Conservation (phyloP, 148 eudicot genomes). For the Persicaria maculosa region DNA sequence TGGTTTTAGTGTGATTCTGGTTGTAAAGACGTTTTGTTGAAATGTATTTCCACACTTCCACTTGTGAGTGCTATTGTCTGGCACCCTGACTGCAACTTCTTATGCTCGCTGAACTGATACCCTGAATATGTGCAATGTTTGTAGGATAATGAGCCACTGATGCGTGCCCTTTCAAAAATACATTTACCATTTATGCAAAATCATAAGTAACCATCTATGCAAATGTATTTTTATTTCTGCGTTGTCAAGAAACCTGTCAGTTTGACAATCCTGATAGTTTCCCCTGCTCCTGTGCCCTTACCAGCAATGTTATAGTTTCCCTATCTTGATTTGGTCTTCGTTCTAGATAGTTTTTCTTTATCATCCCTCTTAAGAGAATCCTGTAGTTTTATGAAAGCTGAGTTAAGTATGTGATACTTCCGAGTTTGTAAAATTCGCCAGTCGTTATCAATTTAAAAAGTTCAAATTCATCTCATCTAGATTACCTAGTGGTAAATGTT, state of each 20-base stretch:
- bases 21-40: background rate
- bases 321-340: background rate
- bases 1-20: background rate
- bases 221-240: background rate
- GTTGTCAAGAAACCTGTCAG: background rate
- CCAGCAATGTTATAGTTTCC: background rate
- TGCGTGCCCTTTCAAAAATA: slow-evolving; percentile 90
- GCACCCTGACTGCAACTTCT: background rate
- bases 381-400: too few relatives aligned
- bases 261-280: background rate
- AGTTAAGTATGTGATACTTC: too few relatives aligned
- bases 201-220: background rate
- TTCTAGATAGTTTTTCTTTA: too few relatives aligned
- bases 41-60: background rate
- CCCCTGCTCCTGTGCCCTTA: background rate
- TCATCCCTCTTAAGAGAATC: too few relatives aligned
- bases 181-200: slow-evolving; percentile 29
- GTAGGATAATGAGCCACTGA: slow-evolving; percentile 96
- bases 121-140: background rate
- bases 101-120: background rate
- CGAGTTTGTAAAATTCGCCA: too few relatives aligned
- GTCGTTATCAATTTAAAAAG: too few relatives aligned
- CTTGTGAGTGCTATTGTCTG: background rate
- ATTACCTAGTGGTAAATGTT: too few relatives aligned
- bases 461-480: too few relatives aligned